Evolutionary conservation across 768 basidiomycete genomes (phyloP), one percentile per base, ranked within the genome.

Genomic region (Tubosaeta sp.): DNA sequence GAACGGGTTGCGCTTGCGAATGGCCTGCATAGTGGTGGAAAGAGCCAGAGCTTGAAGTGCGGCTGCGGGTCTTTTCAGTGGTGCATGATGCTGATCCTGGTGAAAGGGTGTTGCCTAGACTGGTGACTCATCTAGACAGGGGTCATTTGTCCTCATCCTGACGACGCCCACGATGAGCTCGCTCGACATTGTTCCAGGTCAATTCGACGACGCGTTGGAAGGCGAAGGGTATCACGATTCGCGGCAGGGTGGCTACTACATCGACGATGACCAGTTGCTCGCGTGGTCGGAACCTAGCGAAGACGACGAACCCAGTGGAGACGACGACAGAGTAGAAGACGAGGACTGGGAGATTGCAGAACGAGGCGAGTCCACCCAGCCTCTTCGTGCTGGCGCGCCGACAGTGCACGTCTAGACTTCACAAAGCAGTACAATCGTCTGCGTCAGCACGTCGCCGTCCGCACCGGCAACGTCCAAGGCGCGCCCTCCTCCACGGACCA

Each of bases 351-450:
- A 93, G 66, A 77, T 88, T 49, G 80, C 87, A 46, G 90, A 92
- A 70, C 72, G 86, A 79, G 87, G 92, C 86, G 58, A 38, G 77
- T 63, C 24, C 39, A 18, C 49, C 12, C 13, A 31, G 32, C 41
- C 19, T 27, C 9, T 34, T 29, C 44, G 21, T 24, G 31, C 32
- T 42, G 32, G 51, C 34, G 21, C 27, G 24, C 51, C n/a, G 42
- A 46, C 12, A 24, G 44, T 24, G 13, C 16, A 53, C 48, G 51
- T 54, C 44, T 66, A 96, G 96, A 99, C 72, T 97, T 99, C 61
- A 98, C 96, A 30, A 98, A 98, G 70, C 94, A 97, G 61, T 99
- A 90, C 71, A 98, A 98, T 71, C 86, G 96, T 21, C 76, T 98
- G 27, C 76, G 88, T 44, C 94, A 97, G 66, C 91, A 97, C 66